These are phyloP conservation scores for Waitea zeae DNA, from an alignment of 1,284 basidiomycete genomes.

Conservation along the genomic window DNA sequence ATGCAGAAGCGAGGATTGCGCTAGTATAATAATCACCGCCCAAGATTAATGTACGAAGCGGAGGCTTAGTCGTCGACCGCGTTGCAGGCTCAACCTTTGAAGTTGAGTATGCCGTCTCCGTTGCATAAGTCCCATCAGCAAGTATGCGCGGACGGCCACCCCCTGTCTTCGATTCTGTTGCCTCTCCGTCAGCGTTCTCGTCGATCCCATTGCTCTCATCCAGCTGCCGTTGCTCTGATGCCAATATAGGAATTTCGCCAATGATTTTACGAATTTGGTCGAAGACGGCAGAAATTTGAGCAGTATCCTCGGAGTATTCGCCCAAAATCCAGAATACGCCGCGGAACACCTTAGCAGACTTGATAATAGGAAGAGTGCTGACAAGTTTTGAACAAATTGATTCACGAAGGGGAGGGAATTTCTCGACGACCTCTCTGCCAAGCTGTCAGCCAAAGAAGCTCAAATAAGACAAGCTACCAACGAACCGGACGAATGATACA, in stretches of 20 bases:
- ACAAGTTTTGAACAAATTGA: slow-evolving; percentile 82
- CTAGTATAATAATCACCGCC: slow-evolving; percentile 98
- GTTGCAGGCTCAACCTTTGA: slow-evolving; percentile 63
- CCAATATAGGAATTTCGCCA: slow-evolving; percentile 93
- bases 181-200: slow-evolving; percentile 18
- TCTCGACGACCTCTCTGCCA: slow-evolving; percentile 96
- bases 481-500: slow-evolving; percentile 88
- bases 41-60: slow-evolving; percentile 78
- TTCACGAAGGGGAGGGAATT: slow-evolving; percentile 80
- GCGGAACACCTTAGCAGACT: slow-evolving; percentile 94
- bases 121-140: slow-evolving; percentile 96
- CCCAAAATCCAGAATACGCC: slow-evolving; percentile 97
- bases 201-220: slow-evolving; percentile 56
- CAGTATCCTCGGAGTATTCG: slow-evolving; percentile 65
- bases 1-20: slow-evolving; percentile 72
- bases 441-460: slow-evolving; percentile 3
- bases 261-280: slow-evolving; percentile 76
- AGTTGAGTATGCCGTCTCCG: slow-evolving; percentile 79
- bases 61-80: slow-evolving; percentile 81
- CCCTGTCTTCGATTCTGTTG: slow-evolving; percentile 21
- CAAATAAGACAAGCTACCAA: slow-evolving; percentile 32
- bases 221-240: slow-evolving; percentile 70
- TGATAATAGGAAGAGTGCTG: slow-evolving; percentile 76
- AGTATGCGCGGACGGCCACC: slow-evolving; percentile 47
- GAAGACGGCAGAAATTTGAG: slow-evolving; percentile 63